Evolutionary conservation across 2,329 filamentous ascomycete genomes (phyloP), one percentile per base, ranked within the genome.

Genomic region (Fusarium sp.): DNA sequence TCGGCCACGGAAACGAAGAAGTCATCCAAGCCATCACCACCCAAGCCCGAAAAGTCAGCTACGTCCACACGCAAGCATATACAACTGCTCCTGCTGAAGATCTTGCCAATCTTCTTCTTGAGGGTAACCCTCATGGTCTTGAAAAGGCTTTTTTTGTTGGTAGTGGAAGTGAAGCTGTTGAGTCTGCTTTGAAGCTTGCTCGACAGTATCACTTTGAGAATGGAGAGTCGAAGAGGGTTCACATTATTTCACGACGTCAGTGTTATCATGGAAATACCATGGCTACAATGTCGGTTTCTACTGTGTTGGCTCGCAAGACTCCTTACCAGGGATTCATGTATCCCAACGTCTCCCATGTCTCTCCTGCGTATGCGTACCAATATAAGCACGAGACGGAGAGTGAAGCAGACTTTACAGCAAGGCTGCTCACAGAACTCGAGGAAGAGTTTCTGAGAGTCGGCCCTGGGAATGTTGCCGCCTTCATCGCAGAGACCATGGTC

Each of bases 1-100:
- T 92, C 9, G 90, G 89, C 9, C 87, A 90, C 72, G 84, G 84
- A 29, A 82, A 89, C 60, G 70, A 82, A 61, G 80, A 86, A 58
- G 84, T 91, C 29, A 82, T 81, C 33, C 77, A 83, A 18, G 88
- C 87, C 0, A 82, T 91, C 25, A 79, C 80, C n/a, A 73, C 81
- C 23, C 88, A 90, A 70, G 80, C 89, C 73, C 79, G 82, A 54
- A 78, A 55, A 14, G 58, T 75, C 25, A 61, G 65, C 53, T 76
- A 73, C 36, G 69, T 72, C 0, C 73, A 76, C 57, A 73, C 73
- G 0, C 65, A 64, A 13, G 64, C 69, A 11, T 76, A 71, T 53
- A 74, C 72, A 1, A 68, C 69, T 6, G 51, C 57, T 1, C 56
- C 69, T 0, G 71, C 74, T 14, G 71, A 74, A 25, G 64, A 74